Evolutionary conservation across 805 yeast genomes (phyloP), one percentile per base, ranked within the genome.

Genomic region (Metschnikowia rubicola): DNA sequence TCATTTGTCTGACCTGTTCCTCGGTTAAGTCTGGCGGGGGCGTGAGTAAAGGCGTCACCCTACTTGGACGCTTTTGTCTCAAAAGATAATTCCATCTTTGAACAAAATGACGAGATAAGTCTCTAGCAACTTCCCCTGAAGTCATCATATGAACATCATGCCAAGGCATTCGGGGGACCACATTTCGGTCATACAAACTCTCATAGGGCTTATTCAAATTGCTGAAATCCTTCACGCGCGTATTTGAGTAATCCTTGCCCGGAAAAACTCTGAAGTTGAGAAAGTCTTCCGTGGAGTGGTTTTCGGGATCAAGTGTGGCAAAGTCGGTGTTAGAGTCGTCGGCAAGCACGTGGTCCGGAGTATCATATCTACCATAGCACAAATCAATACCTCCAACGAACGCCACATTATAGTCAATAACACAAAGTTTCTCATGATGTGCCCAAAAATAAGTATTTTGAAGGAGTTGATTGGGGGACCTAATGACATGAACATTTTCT

Each of bases 401-500:
- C 2, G 95, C 95, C 38, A 90, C 77, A 0, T 91, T 84, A 54
- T 88, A 88, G 65, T 94, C 99, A 48, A 94, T 73, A 32, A 94
- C 78, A 50, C 91, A 82, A 47, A 94, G 65, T 61, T 94, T 94
- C 61, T 94, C 99, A 69, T 94, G 99, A 70, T 94, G 99, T 0
- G 99, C 99, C 99, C 99, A 94, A 63, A 94, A 95, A 59, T 83
- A 86, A 0, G 97, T 92, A 56, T 88, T 88, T 62, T 94, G 97
- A 45, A 88, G 69, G 63, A 94, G 80, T 64, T 94, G 99, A 57
- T 94, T 91, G 5, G 99, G 99, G 0, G 97, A 91, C 56, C 99
- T 79, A 51, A 94, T 78, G 11, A 92, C 90, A 65, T 88, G 92
- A 42, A 94, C 81, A 61, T 94, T 94, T 26, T 82, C 84, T 42